Evolutionary conservation across 305 asterid genomes (phyloP).

Genomic region (Fraxinus dipetala): DNA sequence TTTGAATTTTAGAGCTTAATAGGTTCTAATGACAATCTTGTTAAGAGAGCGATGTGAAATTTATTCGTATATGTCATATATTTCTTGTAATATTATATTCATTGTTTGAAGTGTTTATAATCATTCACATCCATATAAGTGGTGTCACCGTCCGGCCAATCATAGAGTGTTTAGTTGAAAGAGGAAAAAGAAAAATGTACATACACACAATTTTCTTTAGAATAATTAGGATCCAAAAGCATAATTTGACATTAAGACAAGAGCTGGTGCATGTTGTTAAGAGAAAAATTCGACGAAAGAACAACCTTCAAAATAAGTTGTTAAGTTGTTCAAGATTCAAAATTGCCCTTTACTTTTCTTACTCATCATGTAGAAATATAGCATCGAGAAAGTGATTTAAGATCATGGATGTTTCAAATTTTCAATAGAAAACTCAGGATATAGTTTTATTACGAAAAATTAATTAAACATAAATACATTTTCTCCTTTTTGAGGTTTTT

Average conservation of each 20-base stretch:
- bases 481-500: neutral
- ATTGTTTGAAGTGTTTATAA: neutral
- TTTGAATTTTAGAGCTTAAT: neutral
- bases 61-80: neutral
- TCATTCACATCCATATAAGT: neutral
- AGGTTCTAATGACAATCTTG: neutral
- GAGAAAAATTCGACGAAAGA: neutral
- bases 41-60: too few species aligned
- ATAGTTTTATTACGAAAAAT: too few species aligned
- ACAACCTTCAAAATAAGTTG: neutral
- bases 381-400: neutral
- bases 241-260: neutral
- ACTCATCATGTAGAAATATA: neutral
- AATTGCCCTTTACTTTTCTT: neutral
- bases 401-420: neutral
- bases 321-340: neutral
- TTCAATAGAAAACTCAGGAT: neutral
- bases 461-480: too few species aligned
- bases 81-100: neutral
- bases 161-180: neutral
- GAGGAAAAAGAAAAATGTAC: neutral
- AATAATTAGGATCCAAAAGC: neutral
- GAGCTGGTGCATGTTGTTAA: neutral
- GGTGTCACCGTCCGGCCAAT: neutral
- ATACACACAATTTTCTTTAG: neutral